These are phyloP conservation scores for Vanderwaltozyma tropicalis DNA, from an alignment of 805 yeast genomes.

Conservation along the genomic window DNA sequence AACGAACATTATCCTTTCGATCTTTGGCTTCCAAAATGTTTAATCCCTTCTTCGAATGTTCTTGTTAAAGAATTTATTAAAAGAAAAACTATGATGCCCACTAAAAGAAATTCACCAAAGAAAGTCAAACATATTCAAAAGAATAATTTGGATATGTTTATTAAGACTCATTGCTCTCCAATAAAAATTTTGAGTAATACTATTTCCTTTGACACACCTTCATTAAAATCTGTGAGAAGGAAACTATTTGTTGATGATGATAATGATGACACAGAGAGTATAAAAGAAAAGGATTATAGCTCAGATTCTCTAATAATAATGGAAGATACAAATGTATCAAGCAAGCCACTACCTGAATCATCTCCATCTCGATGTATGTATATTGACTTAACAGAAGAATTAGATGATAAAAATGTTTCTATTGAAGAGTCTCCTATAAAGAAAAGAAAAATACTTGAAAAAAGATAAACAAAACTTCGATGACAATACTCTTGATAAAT, in stretches of 20 bases:
- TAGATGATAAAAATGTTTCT: slow-evolving; percentile 2
- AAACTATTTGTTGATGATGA: slow-evolving; percentile 18
- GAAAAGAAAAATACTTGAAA: not conserved
- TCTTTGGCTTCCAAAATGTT: slow-evolving; percentile 16
- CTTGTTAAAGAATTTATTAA: slow-evolving; percentile 9
- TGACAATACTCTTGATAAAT: too few relatives aligned
- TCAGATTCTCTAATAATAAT: too few relatives aligned
- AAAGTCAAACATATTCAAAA: slow-evolving; percentile 12
- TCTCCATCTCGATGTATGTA: not conserved
- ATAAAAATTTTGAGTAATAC: slow-evolving; percentile 1
- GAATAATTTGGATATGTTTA: slow-evolving; percentile 18
- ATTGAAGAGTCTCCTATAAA: not conserved
- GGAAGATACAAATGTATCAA: too few relatives aligned
- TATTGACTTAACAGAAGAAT: slow-evolving; percentile 3
- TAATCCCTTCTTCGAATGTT: slow-evolving; percentile 11
- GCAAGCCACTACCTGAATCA: not conserved
- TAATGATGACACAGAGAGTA: not conserved
- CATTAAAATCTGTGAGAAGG: slow-evolving; percentile 4
- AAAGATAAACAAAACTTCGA: too few relatives aligned
- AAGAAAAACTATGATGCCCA: not conserved
- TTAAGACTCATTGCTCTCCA: slow-evolving; percentile 16
- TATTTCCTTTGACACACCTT: not conserved
- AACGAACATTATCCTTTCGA: slow-evolving; percentile 8
- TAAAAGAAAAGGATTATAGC: too few relatives aligned
- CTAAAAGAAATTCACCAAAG: not conserved